phyloP scores from a whole-genome alignment of 306 rosid species.

The Quercus cerris region DNA sequence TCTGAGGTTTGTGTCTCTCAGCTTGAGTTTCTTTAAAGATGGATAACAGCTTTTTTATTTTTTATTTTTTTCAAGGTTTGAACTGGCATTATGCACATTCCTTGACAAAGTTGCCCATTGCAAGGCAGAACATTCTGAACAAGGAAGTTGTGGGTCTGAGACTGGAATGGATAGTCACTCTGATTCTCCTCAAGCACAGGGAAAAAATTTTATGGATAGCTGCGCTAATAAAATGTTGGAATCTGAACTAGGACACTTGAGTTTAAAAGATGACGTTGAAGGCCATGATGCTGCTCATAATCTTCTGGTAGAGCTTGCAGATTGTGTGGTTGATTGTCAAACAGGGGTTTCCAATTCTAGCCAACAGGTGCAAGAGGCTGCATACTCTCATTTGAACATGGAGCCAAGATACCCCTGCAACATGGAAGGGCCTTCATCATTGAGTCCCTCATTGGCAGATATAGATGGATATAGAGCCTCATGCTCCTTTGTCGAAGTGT shows the following conservation, averaged over 20 bases:
- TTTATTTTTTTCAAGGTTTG: slow-evolving; percentile 54
- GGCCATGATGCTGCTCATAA: slow-evolving; percentile 40
- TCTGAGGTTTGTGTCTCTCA: slow-evolving; percentile 29
- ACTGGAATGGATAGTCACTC: slow-evolving; percentile 40
- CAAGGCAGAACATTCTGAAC: slow-evolving; percentile 68
- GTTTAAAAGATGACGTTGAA: slow-evolving; percentile 50
- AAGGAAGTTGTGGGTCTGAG: slow-evolving; percentile 63
- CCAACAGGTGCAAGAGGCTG: slow-evolving; percentile 52
- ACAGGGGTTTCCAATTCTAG: slow-evolving; percentile 46
- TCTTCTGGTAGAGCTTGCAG: slow-evolving; percentile 65
- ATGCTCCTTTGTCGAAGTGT: slow-evolving; percentile 55
- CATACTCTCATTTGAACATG: slow-evolving; percentile 46
- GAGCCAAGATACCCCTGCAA: slow-evolving; percentile 60
- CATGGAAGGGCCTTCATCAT: slow-evolving; percentile 64
- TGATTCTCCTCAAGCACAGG: slow-evolving; percentile 52
- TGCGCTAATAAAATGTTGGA: slow-evolving; percentile 52
- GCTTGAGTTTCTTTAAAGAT: slow-evolving; percentile 20
- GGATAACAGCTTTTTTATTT: slow-evolving; percentile 19
- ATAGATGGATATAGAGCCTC: slow-evolving; percentile 49
- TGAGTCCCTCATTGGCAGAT: slow-evolving; percentile 43
- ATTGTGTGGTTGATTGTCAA: slow-evolving; percentile 52
- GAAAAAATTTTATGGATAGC: slow-evolving; percentile 43
- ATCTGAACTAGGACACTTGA: slow-evolving; percentile 55
- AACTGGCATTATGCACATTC: slow-evolving; percentile 71
- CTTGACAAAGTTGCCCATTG: slow-evolving; percentile 64